Evolutionary conservation across 2,329 filamentous ascomycete species (phyloP).

Genomic region (Corniculantispora saksenae): DNA sequence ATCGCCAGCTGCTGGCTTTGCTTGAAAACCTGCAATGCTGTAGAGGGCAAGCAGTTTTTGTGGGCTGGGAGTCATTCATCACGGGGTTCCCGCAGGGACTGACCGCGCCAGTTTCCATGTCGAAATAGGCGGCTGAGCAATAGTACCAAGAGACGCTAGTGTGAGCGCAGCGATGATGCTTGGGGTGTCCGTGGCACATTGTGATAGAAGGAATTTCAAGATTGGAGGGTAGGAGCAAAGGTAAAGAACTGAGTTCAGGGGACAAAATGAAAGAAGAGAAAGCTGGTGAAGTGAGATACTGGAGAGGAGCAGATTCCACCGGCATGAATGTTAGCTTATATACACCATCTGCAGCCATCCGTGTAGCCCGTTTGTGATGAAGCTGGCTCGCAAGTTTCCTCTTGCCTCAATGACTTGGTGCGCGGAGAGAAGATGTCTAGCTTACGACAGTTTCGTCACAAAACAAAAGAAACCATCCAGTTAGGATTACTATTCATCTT

Average conservation of each 20-base stretch:
- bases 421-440: not conserved
- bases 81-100: conserved; percentile 51
- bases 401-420: not conserved
- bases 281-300: not conserved
- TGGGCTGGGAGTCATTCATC: conserved; percentile 43
- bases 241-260: conserved; percentile 21
- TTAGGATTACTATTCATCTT: conserved; percentile 3
- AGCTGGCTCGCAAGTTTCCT: not conserved
- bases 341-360: conserved; percentile 11
- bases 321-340: not conserved
- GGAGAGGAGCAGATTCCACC: not conserved
- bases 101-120: conserved; percentile 51
- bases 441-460: not conserved
- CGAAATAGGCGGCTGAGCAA: conserved; percentile 47
- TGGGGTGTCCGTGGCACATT: conserved; percentile 59
- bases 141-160: conserved; percentile 59
- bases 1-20: conserved; percentile 54
- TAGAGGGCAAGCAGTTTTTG: conserved; percentile 48
- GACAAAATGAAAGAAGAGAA: not conserved
- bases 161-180: conserved; percentile 53
- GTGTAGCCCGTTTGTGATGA: not conserved
- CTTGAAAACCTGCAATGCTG: conserved; percentile 53
- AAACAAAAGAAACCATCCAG: not conserved
- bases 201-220: conserved; percentile 22
- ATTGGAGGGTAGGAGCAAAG: too few relatives aligned